A percentile compares a stretch with the other conserved stretches of the same genome.
Conservation (phyloP, 352 stramenopile genomes). For the Pythium myriotylum region DNA sequence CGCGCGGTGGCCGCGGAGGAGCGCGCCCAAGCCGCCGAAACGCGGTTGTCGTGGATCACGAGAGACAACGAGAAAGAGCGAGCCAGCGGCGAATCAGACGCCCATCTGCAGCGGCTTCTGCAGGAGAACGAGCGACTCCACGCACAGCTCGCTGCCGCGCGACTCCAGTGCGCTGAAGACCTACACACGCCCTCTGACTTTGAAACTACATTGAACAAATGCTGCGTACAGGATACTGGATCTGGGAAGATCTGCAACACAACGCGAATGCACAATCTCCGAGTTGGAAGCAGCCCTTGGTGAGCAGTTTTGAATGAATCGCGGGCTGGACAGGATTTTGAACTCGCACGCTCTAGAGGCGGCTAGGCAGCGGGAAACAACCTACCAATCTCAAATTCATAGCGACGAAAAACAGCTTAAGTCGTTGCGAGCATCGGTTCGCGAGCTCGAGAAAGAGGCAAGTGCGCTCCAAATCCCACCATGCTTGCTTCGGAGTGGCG, state of each 20-base stretch:
- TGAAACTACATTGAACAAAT: neutral
- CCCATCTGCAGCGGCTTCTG: constrained; percentile 18
- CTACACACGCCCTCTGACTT: neutral
- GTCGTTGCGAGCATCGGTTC: constrained; percentile 29
- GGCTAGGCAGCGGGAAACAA: neutral
- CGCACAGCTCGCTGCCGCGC: constrained; percentile 14
- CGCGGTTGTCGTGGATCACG: constrained; percentile 1
- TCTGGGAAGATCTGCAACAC: neutral
- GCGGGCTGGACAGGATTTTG: no score
- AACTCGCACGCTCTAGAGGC: constrained; percentile 1
- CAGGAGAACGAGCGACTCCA: constrained; percentile 36
- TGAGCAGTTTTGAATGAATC: neutral
- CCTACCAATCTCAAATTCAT: constrained; percentile 9
- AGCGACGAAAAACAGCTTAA: constrained; percentile 33
- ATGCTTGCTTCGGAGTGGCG: no score
- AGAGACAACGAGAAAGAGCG: neutral
- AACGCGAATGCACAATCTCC: constrained; percentile 13
- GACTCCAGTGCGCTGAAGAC: constrained; percentile 25
- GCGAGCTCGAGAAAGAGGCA: constrained; percentile 29
- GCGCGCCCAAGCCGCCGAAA: neutral
- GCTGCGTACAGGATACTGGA: constrained; percentile 8
- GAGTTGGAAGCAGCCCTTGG: constrained; percentile 28
- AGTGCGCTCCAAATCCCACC: no score
- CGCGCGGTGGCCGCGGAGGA: constrained; percentile 2
- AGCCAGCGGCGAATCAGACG: neutral